Conservation (phyloP, 2,329 filamentous ascomycete genomes). For the Epichloe brachyelytri region DNA sequence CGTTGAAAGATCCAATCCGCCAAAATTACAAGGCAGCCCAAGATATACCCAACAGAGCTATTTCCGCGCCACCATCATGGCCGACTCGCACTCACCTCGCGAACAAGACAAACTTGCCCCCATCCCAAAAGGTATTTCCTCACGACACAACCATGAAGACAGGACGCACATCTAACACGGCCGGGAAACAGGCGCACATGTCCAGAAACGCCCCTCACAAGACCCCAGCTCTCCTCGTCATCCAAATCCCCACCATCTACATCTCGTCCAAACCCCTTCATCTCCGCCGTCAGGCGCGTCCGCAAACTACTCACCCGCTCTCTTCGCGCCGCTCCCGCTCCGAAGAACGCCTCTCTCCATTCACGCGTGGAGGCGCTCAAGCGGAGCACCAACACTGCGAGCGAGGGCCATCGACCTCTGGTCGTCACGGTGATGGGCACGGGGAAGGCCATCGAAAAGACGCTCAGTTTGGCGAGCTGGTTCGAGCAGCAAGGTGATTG, state of each 20-base stretch:
- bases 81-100: not conserved
- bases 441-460: constrained; percentile 52
- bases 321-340: constrained; percentile 30
- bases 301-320: constrained; percentile 48
- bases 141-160: not conserved
- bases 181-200: constrained; percentile 26
- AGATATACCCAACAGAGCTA: not conserved
- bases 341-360: constrained; percentile 32
- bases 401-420: not conserved
- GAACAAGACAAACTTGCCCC: not conserved
- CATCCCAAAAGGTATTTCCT: constrained; percentile 3
- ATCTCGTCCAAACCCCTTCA: constrained; percentile 52
- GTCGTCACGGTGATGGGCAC: constrained; percentile 50
- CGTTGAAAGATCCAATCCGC: not conserved
- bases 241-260: constrained; percentile 43
- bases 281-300: constrained; percentile 53
- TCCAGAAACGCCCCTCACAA: constrained; percentile 35
- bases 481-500: constrained; percentile 51
- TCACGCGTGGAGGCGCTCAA: constrained; percentile 32
- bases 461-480: constrained; percentile 48
- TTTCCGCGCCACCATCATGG: not conserved
- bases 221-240: constrained; percentile 27
- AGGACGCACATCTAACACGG: not conserved
- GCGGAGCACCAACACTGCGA: constrained; percentile 17
- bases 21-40: not conserved